phyloP scores from a whole-genome alignment of 352 stramenopile genomes.

The Pythium periplocum region DNA sequence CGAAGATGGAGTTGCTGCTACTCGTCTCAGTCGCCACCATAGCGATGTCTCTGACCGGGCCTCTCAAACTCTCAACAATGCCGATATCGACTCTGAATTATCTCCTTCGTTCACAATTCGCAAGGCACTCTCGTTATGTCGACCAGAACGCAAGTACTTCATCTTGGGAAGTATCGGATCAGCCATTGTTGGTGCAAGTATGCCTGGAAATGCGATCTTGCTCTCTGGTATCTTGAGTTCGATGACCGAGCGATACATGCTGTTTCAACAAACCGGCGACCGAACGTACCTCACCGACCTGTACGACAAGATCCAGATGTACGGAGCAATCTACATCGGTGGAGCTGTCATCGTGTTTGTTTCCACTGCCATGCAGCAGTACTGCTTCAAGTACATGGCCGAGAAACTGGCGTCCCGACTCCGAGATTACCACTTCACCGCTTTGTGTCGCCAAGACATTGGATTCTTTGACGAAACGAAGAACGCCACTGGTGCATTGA shows the following conservation, averaged over 20 bases:
- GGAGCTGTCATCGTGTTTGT: conserved; percentile 11
- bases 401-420: conserved; percentile 18
- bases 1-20: no score
- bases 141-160: conserved; percentile 3
- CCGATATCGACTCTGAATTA: background rate
- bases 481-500: conserved; percentile 30
- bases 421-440: conserved; percentile 16
- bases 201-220: no score
- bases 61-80: background rate
- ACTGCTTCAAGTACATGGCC: conserved; percentile 16
- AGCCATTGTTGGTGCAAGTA: conserved; percentile 14
- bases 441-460: conserved; percentile 20
- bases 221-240: no score
- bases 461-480: conserved; percentile 46
- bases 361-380: conserved; percentile 11
- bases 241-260: no score
- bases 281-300: no score
- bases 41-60: no score
- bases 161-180: background rate
- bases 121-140: conserved; percentile 12
- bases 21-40: no score
- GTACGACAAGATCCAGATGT: no score
- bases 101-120: conserved; percentile 7
- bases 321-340: no score
- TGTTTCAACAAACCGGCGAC: no score